Base-by-base conservation (phyloP, 805 yeast genomes). In the Torulaspora franciscae region DNA sequence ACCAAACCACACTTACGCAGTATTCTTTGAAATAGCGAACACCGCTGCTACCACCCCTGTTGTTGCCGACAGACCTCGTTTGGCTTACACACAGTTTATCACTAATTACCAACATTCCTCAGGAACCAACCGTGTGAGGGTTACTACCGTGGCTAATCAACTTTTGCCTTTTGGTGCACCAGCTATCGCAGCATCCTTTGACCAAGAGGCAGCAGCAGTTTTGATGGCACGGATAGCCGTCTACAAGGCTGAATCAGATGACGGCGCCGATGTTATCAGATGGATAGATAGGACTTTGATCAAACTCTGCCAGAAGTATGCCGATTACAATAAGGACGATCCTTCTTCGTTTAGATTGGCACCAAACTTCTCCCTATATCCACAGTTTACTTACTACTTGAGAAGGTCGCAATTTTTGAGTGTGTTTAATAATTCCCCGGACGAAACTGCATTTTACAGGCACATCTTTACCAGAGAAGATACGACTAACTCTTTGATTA, bases 141-240 rank as follows among this genome's bases (percentile, higher is more conserved):
- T 93, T 28, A 91, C 99, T 17, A 93, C 98, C 0, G 74, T 93
- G 24, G 73, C 74, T 11, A 72, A 80, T 38, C 69, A 69, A 49
- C 59, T 78, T 52, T 66, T 74, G 14, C 75, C 79, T 44, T 73
- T 77, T 35, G 83, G 83, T 32, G 75, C 74, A 45, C 77, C 83
- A 23, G 69, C 68, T 26, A 70, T 77, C 46, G 72, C 76, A 4
- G 71, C 71, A 24, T 74, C 93, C n/a, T 93, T 93, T 65, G 99
- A 93, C 69, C 98, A 93, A 73, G 98, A 93, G 68, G 96, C 97
- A 9, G 96, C 99, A 3, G 95, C 96, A 11, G 97, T 90, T 1
- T 71, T 90, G 47, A 83, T 91, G 82, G 84, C 97, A 1, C 76
- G 98, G 62, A 77, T 91, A 43, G 93, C 96, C 8, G 89, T 91